Evolutionary conservation across 2,329 filamentous ascomycete species (phyloP), one percentile per base, ranked within the genome.

Genomic region (Lasiodiplodia gonubiensis): DNA sequence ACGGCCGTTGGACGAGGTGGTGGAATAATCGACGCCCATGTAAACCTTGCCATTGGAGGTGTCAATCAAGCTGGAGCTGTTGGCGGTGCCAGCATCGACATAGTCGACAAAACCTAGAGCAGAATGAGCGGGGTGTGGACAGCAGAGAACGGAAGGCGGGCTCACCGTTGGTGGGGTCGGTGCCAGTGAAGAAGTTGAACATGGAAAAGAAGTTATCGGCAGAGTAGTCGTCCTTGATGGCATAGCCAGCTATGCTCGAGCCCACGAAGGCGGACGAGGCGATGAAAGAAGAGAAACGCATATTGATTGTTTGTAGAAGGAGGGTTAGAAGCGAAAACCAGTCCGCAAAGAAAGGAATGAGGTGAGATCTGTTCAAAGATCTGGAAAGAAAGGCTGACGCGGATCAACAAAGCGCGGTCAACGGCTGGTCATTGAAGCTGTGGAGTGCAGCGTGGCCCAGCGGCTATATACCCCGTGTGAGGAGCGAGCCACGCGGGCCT

Each of bases 1-100:
- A 4, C 84, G 77, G 60, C 80, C 81, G 10, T 76, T 71, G 6
- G 77, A 75, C 10, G 78, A 74, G 64, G 74, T 80, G 64, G 73
- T 79, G 55, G 72, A 73, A 51, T 72, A 71, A 70, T 86, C 83
- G 23, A 84, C 82, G 60, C 83, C 83, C 68, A 85, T 79, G 64
- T 81, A 81, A 21, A 81, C 78, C 11, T 71, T 69, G 49, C 75
- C 74, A 21, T 75, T 72, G 39, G 71, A 70, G 5, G 75, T 70
- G 69, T 77, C 77, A 72, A 83, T 80, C 67, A 83, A 76, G 59
- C 80, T 80, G 64, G 78, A 73, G 37, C 76, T 74, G 52, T 75
- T 73, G 11, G 81, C 81, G 33, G 74, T 77, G n/a, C 69, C 69
- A 64, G 76, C 71, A 49, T 78, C 75, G 60, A 82, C 76, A 70